These are phyloP conservation scores for Penicillium sp. DNA, from an alignment of 2,329 filamentous ascomycete genomes.

Conservation along the genomic window DNA sequence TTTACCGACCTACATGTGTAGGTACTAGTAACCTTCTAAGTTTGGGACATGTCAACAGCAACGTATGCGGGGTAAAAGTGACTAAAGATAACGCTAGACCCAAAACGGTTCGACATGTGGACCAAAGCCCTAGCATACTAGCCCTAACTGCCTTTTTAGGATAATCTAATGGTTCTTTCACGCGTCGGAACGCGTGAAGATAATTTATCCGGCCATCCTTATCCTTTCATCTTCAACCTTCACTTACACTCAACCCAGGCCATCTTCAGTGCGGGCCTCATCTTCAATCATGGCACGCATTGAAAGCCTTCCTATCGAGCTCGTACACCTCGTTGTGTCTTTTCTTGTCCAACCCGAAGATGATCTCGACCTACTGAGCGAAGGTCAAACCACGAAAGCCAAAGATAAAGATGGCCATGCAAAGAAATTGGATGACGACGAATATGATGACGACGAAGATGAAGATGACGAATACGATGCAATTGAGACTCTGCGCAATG, in stretches of 20 bases:
- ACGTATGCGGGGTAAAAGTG: not conserved
- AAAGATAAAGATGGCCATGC: not conserved
- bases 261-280: not conserved
- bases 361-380: not conserved
- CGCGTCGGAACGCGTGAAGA: not conserved
- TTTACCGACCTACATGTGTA: too few relatives aligned
- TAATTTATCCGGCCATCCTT: not conserved
- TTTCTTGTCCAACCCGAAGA: conserved; percentile 3
- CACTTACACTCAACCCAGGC: not conserved
- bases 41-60: too few relatives aligned
- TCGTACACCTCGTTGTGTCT: conserved; percentile 20
- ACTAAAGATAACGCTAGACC: not conserved
- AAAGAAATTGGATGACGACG: not conserved
- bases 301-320: conserved; percentile 22
- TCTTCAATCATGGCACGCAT: conserved; percentile 18
- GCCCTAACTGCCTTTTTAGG: not conserved
- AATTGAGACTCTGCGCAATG: conserved; percentile 8
- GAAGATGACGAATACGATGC: not conserved
- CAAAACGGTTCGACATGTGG: not conserved
- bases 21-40: too few relatives aligned
- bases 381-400: not conserved
- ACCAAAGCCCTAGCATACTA: not conserved
- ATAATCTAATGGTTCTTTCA: not conserved
- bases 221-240: not conserved
- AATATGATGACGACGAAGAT: not conserved